phyloP scores from a whole-genome alignment of 106 monocot species.

The Hemerocallis citrina region DNA sequence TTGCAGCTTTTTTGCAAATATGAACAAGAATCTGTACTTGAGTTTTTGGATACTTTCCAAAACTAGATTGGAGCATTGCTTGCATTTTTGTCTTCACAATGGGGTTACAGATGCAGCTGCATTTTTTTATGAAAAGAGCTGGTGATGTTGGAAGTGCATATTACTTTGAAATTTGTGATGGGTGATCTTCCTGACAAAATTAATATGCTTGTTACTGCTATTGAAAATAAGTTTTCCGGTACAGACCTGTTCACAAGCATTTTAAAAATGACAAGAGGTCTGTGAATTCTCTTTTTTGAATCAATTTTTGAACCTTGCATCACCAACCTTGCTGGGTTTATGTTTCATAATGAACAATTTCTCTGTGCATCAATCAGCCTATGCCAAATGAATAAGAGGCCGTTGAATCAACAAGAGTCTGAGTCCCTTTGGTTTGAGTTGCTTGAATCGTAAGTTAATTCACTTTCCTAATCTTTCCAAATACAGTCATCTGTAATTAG shows the following conservation, averaged over 20 bases:
- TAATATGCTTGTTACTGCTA: slow-evolving; percentile 47
- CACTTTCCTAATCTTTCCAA: too few relatives aligned
- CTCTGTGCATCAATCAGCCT: slow-evolving; percentile 38
- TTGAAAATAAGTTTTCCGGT: slow-evolving; percentile 27
- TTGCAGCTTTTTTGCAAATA: slow-evolving; percentile 88
- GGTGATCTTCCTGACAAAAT: slow-evolving; percentile 58
- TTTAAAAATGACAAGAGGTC: slow-evolving; percentile 69
- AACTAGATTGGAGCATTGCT: slow-evolving; percentile 85
- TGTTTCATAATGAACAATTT: slow-evolving; percentile 35
- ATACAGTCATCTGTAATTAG: too few relatives aligned
- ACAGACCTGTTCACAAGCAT: slow-evolving; percentile 27
- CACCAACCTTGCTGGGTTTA: neutral
- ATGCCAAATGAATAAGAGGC: slow-evolving; percentile 80
- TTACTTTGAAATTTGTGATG: slow-evolving; percentile 53
- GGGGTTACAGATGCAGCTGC: slow-evolving; percentile 89
- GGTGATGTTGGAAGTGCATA: slow-evolving; percentile 91
- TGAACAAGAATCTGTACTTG: slow-evolving; percentile 73
- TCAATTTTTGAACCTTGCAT: slow-evolving; percentile 1
- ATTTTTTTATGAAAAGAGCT: slow-evolving; percentile 86
- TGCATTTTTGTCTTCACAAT: slow-evolving; percentile 76
- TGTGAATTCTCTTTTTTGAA: slow-evolving; percentile 5
- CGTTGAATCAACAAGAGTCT: slow-evolving; percentile 61
- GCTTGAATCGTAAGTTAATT: slow-evolving; percentile 74
- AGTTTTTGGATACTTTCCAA: slow-evolving; percentile 86
- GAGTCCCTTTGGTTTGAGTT: slow-evolving; percentile 92